Percentiles rank a stretch among this genome's conserved stretches.
Conservation (phyloP, 2,329 filamentous ascomycete species). For the Aspergillus sp. region DNA sequence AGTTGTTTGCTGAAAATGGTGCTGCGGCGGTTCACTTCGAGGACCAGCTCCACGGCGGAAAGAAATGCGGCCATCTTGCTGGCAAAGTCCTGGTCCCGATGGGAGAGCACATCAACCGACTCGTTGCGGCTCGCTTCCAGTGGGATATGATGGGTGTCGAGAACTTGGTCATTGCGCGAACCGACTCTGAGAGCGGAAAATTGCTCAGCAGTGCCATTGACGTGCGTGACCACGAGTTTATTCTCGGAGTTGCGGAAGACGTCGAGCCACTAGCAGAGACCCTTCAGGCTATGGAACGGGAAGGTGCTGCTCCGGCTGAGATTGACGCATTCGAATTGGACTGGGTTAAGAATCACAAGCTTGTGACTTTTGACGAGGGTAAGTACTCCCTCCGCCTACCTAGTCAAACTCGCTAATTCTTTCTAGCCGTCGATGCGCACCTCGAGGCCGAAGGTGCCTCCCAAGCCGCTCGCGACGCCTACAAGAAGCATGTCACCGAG, state of each 20-base stretch:
- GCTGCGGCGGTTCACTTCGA: conserved; percentile 97
- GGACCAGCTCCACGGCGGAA: conserved; percentile 95
- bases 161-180: conserved; percentile 91
- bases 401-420: conserved; percentile 10
- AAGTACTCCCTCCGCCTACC: conserved; percentile 7
- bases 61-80: conserved; percentile 96
- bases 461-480: conserved; percentile 68
- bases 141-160: conserved; percentile 98
- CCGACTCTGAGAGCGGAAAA: conserved; percentile 92
- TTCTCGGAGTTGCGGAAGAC: conserved; percentile 82
- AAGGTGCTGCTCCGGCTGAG: conserved; percentile 75
- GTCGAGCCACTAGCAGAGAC: conserved; percentile 83
- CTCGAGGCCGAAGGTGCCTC: conserved; percentile 68
- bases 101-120: conserved; percentile 93
- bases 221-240: conserved; percentile 94
- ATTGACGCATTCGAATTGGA: conserved; percentile 84
- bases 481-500: conserved; percentile 64
- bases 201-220: conserved; percentile 90
- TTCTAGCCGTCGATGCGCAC: conserved; percentile 72
- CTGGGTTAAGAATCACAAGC: conserved; percentile 84
- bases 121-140: conserved; percentile 90
- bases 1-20: conserved; percentile 96
- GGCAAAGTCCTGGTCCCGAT: conserved; percentile 94
- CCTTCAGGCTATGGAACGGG: conserved; percentile 84
- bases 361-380: conserved; percentile 89